Evolutionary conservation across 2,329 filamentous ascomycete species (phyloP), one percentile per base, ranked within the genome.

Genomic region (Scleromitrula shiraiana): DNA sequence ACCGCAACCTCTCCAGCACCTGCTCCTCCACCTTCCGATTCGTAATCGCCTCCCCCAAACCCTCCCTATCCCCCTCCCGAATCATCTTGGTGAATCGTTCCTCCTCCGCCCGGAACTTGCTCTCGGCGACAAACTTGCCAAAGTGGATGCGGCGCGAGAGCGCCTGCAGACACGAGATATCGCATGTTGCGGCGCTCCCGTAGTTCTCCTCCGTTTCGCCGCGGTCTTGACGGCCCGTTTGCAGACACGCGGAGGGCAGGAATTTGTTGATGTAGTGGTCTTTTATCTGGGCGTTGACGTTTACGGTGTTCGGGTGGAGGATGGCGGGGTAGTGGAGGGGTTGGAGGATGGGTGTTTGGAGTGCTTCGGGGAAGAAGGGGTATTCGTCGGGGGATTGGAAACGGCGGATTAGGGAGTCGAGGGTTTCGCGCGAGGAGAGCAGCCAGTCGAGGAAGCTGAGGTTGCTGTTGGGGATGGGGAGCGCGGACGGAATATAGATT

Each of bases 351-450:
- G 91, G 87, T 47, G 76, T 73, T 61, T 88, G 80, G 33, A 96
- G 73, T 8, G 80, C 83, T 24, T 85, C 77, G 1, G 89, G 88
- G 71, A 96, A 98, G 79, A 97, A 98, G 19, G 93, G 88, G 67
- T 95, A 91, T 70, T 98, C 93, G 73, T 98, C 93, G 32, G 93
- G 93, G 0, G 88, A 88, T 66, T 98, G 83, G 74, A 89, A 98
- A 64, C 93, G 88, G 57, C 93, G 88, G 58, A 98, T 90, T 44
- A 88, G 79, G 12, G 90, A 95, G 66, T 98, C 91, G 5, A 97
- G 73, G 53, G 81, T 83, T 69, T 98, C 93, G 64, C 95, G 88
- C 66, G 95, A 86, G 57, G 76, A 77, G 23, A 97, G 81, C 64
- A 95, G 85, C 85, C 91, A 98, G 74, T 97, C 93, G 66, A 95